Evolutionary conservation across 192 early-diverging fungal genomes (phyloP).

Genomic region (Coemansia biformis): DNA sequence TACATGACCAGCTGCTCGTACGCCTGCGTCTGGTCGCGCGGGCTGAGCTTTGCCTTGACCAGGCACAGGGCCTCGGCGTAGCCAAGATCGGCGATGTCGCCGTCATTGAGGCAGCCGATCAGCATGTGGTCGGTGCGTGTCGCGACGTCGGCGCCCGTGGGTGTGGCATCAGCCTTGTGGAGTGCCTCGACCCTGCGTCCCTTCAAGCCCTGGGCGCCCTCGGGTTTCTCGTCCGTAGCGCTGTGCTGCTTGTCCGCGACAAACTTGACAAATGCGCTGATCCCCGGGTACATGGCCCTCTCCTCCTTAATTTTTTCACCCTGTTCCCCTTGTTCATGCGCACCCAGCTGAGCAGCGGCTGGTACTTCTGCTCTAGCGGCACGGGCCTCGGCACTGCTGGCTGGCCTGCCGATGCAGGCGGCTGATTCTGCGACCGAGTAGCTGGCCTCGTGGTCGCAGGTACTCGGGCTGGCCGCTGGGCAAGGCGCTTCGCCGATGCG

Average conservation of each 20-base stretch:
- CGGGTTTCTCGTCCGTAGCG: background rate
- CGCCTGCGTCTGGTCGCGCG: background rate
- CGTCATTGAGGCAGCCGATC: background rate
- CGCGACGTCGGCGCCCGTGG: background rate
- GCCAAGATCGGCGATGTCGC: background rate
- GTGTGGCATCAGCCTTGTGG: background rate
- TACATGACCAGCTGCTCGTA: conserved; percentile 6
- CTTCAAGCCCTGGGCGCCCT: no score
- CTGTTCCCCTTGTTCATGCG: no score
- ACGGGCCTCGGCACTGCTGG: no score
- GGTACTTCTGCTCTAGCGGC: no score
- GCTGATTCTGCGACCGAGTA: no score
- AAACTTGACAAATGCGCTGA: conserved; percentile 3
- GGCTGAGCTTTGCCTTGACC: conserved; percentile 1
- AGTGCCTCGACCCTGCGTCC: background rate
- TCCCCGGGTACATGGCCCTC: conserved; percentile 2
- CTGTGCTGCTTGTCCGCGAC: background rate
- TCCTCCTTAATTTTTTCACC: background rate
- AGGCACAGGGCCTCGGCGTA: background rate
- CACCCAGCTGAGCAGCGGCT: no score
- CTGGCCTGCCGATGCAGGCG: no score
- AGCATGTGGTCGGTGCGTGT: conserved; percentile 3
- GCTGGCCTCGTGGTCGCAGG: no score
- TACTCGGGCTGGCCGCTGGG: no score
- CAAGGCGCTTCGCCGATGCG: no score